Conservation (phyloP, 2,329 filamentous ascomycete species). For the Coniochaeta sp. region DNA sequence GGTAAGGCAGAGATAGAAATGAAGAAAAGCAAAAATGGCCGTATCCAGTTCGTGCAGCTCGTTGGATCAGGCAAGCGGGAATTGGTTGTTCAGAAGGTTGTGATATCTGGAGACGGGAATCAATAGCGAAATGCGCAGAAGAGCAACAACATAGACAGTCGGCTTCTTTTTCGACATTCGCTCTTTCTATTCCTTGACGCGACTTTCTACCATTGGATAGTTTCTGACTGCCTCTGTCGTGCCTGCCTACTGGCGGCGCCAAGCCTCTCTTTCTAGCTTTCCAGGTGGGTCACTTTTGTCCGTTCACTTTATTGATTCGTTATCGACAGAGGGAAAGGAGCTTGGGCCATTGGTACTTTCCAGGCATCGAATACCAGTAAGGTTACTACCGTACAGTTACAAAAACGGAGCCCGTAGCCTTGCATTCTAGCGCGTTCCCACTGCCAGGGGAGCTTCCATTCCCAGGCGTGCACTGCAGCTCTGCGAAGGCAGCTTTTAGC, state of each 20-base stretch:
- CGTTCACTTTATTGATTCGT: neutral
- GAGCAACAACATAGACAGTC: neutral
- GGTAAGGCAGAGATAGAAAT: neutral
- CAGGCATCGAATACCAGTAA: too few species aligned
- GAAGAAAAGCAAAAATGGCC: neutral
- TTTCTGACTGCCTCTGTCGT: neutral
- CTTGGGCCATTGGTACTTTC: constrained; percentile 12
- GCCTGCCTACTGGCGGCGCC: neutral
- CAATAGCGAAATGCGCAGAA: neutral
- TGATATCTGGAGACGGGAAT: neutral
- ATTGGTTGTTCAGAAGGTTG: neutral
- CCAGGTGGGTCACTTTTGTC: neutral
- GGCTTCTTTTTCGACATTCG: neutral
- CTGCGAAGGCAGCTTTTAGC: constrained; percentile 42
- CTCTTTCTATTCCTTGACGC: neutral
- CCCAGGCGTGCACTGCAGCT: constrained; percentile 4
- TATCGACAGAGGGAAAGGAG: constrained; percentile 6
- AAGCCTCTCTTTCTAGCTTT: neutral
- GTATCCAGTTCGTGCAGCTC: neutral
- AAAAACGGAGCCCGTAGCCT: constrained; percentile 2
- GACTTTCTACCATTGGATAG: neutral
- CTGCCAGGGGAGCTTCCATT: neutral
- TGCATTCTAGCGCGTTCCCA: constrained; percentile 1
- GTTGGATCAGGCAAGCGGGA: neutral
- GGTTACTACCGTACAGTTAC: too few species aligned